Evolutionary conservation across 2,329 filamentous ascomycete genomes (phyloP).

Genomic region (Fusarium sp.): DNA sequence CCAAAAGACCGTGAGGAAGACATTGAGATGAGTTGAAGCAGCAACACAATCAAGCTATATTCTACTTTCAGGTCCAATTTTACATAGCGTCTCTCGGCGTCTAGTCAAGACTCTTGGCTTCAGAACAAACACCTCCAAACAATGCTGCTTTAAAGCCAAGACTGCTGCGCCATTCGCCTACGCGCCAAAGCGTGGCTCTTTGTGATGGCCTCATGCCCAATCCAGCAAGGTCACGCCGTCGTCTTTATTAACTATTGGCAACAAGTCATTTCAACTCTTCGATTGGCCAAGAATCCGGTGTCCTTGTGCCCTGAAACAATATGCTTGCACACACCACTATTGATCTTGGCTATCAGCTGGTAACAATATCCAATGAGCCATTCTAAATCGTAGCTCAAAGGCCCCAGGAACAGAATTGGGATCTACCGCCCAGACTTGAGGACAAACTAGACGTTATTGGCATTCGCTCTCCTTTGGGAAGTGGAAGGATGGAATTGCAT

Average conservation of each 20-base stretch:
- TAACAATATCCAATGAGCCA: constrained; percentile 13
- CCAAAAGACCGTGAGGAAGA: neutral
- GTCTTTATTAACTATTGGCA: constrained; percentile 11
- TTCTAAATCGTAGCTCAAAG: neutral
- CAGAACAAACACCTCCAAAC: neutral
- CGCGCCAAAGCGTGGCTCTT: constrained; percentile 35
- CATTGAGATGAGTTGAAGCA: neutral
- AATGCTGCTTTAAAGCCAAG: constrained; percentile 11
- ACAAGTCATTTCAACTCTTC: constrained; percentile 25
- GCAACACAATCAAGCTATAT: neutral
- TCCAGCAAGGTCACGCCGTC: constrained; percentile 16
- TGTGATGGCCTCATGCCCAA: constrained; percentile 25
- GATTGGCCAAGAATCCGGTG: constrained; percentile 19
- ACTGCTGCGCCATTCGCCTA: constrained; percentile 28
- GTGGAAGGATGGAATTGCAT: constrained; percentile 5
- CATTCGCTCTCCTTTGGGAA: constrained; percentile 15
- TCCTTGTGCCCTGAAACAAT: constrained; percentile 38
- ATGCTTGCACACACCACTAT: constrained; percentile 26
- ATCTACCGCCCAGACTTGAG: constrained; percentile 36
- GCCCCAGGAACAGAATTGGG: constrained; percentile 36
- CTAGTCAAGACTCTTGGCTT: constrained; percentile 35
- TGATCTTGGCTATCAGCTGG: constrained; percentile 16
- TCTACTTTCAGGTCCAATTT: constrained; percentile 13
- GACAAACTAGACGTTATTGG: constrained; percentile 26
- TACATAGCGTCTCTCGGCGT: constrained; percentile 19